These are phyloP conservation scores for Colletotrichum shisoi DNA, from an alignment of 2,329 filamentous ascomycete genomes.

Conservation along the genomic window DNA sequence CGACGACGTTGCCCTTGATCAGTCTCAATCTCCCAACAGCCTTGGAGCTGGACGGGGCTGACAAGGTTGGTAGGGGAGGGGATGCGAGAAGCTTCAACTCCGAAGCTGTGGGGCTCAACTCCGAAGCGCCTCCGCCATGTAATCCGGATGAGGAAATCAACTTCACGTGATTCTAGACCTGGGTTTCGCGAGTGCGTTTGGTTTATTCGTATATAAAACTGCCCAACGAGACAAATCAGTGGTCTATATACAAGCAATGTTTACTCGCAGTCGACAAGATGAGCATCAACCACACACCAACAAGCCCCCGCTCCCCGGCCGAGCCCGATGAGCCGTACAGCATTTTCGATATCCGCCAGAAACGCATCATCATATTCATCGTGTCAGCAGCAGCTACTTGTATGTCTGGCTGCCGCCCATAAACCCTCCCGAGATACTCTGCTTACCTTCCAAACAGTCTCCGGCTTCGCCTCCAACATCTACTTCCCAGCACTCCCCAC, in stretches of 20 bases:
- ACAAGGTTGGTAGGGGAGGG: background rate
- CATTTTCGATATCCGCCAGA: conserved; percentile 61
- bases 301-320: background rate
- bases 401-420: conserved; percentile 42
- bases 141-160: background rate
- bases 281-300: background rate
- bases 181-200: no score
- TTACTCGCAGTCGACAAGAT: background rate
- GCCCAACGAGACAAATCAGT: no score
- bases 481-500: conserved; percentile 60
- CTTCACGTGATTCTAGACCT: background rate
- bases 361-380: conserved; percentile 56
- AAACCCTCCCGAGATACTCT: background rate
- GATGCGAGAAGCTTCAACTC: conserved; percentile 11
- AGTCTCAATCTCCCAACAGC: no score
- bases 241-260: background rate
- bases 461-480: conserved; percentile 54
- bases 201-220: background rate
- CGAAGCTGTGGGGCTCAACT: conserved; percentile 31
- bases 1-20: background rate
- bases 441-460: conserved; percentile 45
- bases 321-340: conserved; percentile 51
- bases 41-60: no score
- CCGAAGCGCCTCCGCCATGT: conserved; percentile 10
- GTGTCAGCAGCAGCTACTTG: conserved; percentile 61